Evolutionary conservation across 2,329 filamentous ascomycete species (phyloP), one percentile per base, ranked within the genome.

Genomic region (Sphaerostilbella broomeana): DNA sequence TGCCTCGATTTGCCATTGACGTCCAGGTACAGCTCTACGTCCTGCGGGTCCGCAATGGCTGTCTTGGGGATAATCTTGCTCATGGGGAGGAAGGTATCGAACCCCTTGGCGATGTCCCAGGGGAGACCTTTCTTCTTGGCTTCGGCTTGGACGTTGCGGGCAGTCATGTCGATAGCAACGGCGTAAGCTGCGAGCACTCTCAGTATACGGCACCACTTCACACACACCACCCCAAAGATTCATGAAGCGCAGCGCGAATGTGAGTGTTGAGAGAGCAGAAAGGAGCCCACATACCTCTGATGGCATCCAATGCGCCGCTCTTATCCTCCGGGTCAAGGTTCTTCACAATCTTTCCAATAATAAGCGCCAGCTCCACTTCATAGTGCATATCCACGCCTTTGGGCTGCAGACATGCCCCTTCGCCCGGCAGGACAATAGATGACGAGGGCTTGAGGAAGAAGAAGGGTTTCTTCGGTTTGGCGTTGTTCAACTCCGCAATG

Each of bases 371-470:
- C 69, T 98, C 92, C 44, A 98, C 83, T 68, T 98, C 92, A 67
- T 89, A 95, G 68, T 95, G 90, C 56, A 95, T 72, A 52, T 81
- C 83, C 27, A 94, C 82, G 47, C 90, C 90, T 53, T 73, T 77
- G 29, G 92, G 92, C 30, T 84, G 78, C 51, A 95, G 73, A 33
- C 95, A 79, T 3, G 89, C 82, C 1, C 89, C 89, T 41, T 79
- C 75, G 19, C 78, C 76, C 0, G 87, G 87, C 16, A 84, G 73
- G 4, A 97, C 75, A 52, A 98, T 86, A 4, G 88, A 86, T 27
- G 84, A 86, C 1, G 89, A 69, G 2, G 92, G 92, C 73, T 98
- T 98, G 52, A 97, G 77, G 75, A 98, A 98, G 80, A 95, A 98
- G 69, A 98, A 97, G 18, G 92, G 92, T 65, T 95, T 88, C 63